These are phyloP conservation scores for Salix udensis DNA, from an alignment of 345 rosid genomes.

Conservation along the genomic window DNA sequence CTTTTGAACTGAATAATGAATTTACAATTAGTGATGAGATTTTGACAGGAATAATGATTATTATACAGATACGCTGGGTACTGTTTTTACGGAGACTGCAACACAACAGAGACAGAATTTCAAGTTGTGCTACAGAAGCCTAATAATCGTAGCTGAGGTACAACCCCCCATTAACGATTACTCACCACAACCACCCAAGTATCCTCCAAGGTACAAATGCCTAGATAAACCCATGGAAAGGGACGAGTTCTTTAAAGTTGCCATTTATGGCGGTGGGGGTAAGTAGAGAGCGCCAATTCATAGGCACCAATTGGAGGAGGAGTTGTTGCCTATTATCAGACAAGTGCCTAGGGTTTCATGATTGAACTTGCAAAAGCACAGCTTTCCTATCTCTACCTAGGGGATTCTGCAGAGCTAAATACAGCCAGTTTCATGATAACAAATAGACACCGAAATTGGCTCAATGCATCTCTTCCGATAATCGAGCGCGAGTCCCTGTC, in stretches of 20 bases:
- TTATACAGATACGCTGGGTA: not conserved
- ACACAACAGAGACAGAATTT: not conserved
- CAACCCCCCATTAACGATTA: not conserved
- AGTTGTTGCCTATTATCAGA: not conserved
- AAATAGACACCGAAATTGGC: not conserved
- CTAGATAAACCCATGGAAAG: not conserved
- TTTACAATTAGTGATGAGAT: not conserved
- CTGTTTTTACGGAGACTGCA: not conserved
- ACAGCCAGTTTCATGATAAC: not conserved
- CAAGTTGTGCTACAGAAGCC: not conserved
- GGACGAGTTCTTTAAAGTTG: not conserved
- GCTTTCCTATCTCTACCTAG: not conserved
- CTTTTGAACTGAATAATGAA: not conserved
- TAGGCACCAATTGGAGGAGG: not conserved
- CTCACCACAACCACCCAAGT: not conserved
- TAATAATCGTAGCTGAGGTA: not conserved
- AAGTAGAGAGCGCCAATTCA: not conserved
- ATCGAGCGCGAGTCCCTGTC: not conserved
- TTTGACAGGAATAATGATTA: slow-evolving; percentile 5
- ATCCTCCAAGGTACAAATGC: not conserved
- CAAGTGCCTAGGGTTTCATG: not conserved
- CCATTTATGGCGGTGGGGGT: not conserved
- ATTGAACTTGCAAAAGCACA: slow-evolving; percentile 1
- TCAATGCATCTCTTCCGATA: not conserved
- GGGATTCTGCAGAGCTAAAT: not conserved